Percentiles rank a stretch among this genome's conserved stretches.
Evolutionary conservation across 1,284 basidiomycete genomes (phyloP).

Genomic region (Ustilago bromivora): DNA sequence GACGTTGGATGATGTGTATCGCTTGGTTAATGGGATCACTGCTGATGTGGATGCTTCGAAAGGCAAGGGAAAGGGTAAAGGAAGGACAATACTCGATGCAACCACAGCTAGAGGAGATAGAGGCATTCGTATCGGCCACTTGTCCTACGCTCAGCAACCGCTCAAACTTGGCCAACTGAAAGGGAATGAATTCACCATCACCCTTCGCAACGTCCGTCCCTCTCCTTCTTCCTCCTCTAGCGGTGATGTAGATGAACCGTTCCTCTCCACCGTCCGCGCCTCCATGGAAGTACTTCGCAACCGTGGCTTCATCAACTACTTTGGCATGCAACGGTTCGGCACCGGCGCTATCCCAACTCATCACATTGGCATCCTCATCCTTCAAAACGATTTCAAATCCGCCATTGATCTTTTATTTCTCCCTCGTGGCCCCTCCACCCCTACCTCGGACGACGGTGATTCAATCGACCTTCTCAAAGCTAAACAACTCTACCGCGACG

Average conservation of each 20-base stretch:
- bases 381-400: conserved; percentile 79
- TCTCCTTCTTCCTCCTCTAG: conserved; percentile 14
- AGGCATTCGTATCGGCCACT: conserved; percentile 87
- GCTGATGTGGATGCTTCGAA: conserved; percentile 47
- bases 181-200: conserved; percentile 95
- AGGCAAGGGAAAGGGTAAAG: conserved; percentile 31
- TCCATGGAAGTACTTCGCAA: conserved; percentile 84
- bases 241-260: background rate
- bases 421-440: conserved; percentile 24
- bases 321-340: conserved; percentile 99
- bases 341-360: conserved; percentile 96
- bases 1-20: conserved; percentile 84
- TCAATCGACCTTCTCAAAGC: conserved; percentile 36
- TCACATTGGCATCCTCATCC: conserved; percentile 87
- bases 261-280: conserved; percentile 75
- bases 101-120: conserved; percentile 68
- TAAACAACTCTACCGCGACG: conserved; percentile 44
- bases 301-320: conserved; percentile 97
- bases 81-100: conserved; percentile 42
- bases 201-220: conserved; percentile 78
- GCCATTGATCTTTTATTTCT: conserved; percentile 58
- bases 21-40: conserved; percentile 72
- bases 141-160: conserved; percentile 82
- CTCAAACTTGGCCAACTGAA: conserved; percentile 94
- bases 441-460: conserved; percentile 43